A percentile compares a stretch with the other conserved stretches of the same genome.
Evolutionary conservation across 2,329 filamentous ascomycete genomes (phyloP).

Genomic region (Eurotiales sp.): DNA sequence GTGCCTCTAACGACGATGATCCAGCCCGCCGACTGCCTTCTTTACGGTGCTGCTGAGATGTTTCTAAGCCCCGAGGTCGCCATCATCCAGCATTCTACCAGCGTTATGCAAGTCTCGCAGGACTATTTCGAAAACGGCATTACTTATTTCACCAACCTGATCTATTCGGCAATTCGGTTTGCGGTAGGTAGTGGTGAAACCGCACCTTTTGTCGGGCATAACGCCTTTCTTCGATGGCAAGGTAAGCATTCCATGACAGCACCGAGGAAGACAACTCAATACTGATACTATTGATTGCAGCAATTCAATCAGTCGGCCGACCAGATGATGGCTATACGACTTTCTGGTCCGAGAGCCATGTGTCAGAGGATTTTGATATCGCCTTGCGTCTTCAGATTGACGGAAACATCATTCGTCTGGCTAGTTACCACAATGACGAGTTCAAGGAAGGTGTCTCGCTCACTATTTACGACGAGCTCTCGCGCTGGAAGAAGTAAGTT

Average conservation of each 20-base stretch:
- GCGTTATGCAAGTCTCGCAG: slow-evolving; percentile 71
- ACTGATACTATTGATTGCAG: slow-evolving; percentile 29
- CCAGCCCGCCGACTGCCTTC: slow-evolving; percentile 59
- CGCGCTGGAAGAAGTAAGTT: slow-evolving; percentile 69
- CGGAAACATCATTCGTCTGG: slow-evolving; percentile 66
- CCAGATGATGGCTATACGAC: slow-evolving; percentile 58
- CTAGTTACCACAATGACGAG: slow-evolving; percentile 63
- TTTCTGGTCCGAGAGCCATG: slow-evolving; percentile 72
- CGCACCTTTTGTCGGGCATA: slow-evolving; percentile 73
- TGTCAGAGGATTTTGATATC: slow-evolving; percentile 77
- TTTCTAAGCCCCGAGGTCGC: slow-evolving; percentile 65
- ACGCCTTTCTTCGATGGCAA: slow-evolving; percentile 68
- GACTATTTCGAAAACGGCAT: slow-evolving; percentile 73
- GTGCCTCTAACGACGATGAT: neutral
- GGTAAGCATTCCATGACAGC: slow-evolving; percentile 12
- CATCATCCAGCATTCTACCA: slow-evolving; percentile 68
- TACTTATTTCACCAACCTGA: slow-evolving; percentile 74
- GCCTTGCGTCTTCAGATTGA: slow-evolving; percentile 65
- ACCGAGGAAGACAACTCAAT: neutral
- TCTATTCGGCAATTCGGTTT: slow-evolving; percentile 70
- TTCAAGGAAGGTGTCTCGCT: slow-evolving; percentile 80
- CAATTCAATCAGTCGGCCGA: slow-evolving; percentile 57
- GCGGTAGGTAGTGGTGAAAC: slow-evolving; percentile 68
- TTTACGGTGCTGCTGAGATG: slow-evolving; percentile 70
- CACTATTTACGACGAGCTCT: slow-evolving; percentile 79